Evolutionary conservation across 805 yeast species (phyloP).

Genomic region (Cephaloascus fragrans): DNA sequence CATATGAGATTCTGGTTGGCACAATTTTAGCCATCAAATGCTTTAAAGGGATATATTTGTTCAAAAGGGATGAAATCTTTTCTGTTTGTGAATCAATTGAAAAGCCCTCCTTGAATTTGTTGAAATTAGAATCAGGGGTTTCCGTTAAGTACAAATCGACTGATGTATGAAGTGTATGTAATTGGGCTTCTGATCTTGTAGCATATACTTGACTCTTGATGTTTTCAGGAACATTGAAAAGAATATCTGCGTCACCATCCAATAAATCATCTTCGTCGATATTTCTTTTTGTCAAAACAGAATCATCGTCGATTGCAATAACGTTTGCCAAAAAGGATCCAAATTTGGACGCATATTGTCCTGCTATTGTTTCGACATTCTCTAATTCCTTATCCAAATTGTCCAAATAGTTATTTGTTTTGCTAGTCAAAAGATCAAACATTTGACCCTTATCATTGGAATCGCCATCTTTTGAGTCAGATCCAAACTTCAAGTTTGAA

Average conservation of each 20-base stretch:
- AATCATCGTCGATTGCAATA: conserved; percentile 13
- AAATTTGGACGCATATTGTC: conserved; percentile 45
- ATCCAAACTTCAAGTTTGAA: conserved; percentile 2
- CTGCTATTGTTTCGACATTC: conserved; percentile 60
- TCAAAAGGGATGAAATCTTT: conserved; percentile 38
- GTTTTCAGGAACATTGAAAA: conserved; percentile 34
- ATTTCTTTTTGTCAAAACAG: conserved; percentile 6
- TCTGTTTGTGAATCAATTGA: conserved; percentile 36
- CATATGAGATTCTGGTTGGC: conserved; percentile 49
- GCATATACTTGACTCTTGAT: conserved; percentile 24
- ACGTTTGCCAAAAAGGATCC: conserved; percentile 42
- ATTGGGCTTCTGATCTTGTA: conserved; percentile 54
- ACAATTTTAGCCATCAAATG: conserved; percentile 54
- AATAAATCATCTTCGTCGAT: conserved; percentile 7
- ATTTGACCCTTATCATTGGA: conserved; percentile 1
- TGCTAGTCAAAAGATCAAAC: conserved; percentile 14
- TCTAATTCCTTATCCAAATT: conserved; percentile 68
- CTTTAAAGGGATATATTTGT: conserved; percentile 39
- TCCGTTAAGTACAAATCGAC: conserved; percentile 29
- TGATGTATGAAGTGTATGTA: conserved; percentile 43
- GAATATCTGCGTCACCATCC: conserved; percentile 26
- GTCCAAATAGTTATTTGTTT: conserved; percentile 59
- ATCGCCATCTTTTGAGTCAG: not conserved
- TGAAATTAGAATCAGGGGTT: conserved; percentile 15
- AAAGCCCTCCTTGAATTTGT: conserved; percentile 24